A percentile compares a stretch with the other conserved stretches of the same genome.
Evolutionary conservation across 176 grass and related monocot species (phyloP).

Genomic region (Hyparrhenia diplandra): DNA sequence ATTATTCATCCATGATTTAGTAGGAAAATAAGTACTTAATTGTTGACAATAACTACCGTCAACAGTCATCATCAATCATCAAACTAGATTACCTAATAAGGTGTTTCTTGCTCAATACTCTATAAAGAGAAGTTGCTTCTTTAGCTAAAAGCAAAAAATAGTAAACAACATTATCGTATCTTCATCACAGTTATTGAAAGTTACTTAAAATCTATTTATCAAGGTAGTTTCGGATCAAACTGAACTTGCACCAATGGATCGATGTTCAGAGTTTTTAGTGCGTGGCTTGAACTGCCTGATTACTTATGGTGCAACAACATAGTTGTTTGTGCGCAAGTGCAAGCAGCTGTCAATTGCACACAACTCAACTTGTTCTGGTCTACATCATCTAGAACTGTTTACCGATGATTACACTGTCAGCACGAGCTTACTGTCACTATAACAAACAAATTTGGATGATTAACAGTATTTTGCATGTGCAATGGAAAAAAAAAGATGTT

Average conservation of each 20-base stretch:
- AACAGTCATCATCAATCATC: too few species aligned
- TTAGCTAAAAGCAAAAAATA: not conserved
- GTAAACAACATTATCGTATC: not conserved
- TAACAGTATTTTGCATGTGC: not conserved
- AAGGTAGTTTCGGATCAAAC: not conserved
- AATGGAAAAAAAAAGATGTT: not conserved
- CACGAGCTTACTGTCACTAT: not conserved
- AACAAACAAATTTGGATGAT: too few species aligned
- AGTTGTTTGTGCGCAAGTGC: not conserved
- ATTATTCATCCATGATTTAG: too few species aligned
- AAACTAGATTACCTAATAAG: too few species aligned
- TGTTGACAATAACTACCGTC: too few species aligned
- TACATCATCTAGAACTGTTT: not conserved
- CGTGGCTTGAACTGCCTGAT: not conserved
- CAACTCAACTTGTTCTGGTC: not conserved
- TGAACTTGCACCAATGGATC: not conserved
- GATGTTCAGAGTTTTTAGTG: too few species aligned
- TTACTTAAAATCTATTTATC: too few species aligned
- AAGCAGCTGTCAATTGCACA: not conserved
- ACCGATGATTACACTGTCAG: not conserved
- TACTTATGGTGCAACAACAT: not conserved
- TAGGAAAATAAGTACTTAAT: too few species aligned
- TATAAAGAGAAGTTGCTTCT: not conserved
- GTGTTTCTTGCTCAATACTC: not conserved
- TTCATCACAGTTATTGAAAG: not conserved